phyloP scores from a whole-genome alignment of 2,329 filamentous ascomycete genomes.

The Rhynchosporium secalis region DNA sequence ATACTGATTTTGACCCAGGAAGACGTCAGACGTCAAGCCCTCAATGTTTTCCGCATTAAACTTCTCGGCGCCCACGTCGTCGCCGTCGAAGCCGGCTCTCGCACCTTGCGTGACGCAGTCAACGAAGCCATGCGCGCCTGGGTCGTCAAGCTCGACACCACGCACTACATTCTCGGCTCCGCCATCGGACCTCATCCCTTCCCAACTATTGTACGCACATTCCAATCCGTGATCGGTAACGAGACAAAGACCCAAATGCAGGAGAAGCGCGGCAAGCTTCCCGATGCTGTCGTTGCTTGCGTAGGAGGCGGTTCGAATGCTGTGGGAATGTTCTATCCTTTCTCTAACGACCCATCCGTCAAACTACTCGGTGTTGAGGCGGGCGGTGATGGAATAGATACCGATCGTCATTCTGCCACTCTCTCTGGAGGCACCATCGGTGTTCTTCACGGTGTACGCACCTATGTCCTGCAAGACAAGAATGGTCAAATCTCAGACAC shows the following conservation, averaged over 20 bases:
- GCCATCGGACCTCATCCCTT: conserved; percentile 97
- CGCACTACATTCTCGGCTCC: conserved; percentile 97
- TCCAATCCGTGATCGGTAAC: conserved; percentile 93
- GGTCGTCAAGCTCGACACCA: conserved; percentile 90
- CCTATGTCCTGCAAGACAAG: conserved; percentile 90
- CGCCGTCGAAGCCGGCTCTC: conserved; percentile 86
- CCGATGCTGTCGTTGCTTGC: conserved; percentile 94
- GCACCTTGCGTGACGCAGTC: conserved; percentile 82
- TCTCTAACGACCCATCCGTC: conserved; percentile 79
- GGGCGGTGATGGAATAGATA: conserved; percentile 89
- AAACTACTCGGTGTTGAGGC: conserved; percentile 93
- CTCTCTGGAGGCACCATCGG: conserved; percentile 84
- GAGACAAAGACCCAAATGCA: conserved; percentile 94
- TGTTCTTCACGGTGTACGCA: conserved; percentile 92
- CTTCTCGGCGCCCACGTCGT: conserved; percentile 90
- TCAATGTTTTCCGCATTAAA: conserved; percentile 99
- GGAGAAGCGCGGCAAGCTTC: conserved; percentile 80
- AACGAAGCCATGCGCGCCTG: conserved; percentile 94
- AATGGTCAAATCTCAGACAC: conserved; percentile 94
- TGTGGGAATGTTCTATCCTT: conserved; percentile 97
- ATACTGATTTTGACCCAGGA: conserved; percentile 49
- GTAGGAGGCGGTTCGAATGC: conserved; percentile 96
- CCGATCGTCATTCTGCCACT: conserved; percentile 81
- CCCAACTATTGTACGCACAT: conserved; percentile 94
- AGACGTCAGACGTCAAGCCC: conserved; percentile 90